These are phyloP conservation scores for Saturnispora galanensis DNA, from an alignment of 805 yeast species.

Conservation along the genomic window DNA sequence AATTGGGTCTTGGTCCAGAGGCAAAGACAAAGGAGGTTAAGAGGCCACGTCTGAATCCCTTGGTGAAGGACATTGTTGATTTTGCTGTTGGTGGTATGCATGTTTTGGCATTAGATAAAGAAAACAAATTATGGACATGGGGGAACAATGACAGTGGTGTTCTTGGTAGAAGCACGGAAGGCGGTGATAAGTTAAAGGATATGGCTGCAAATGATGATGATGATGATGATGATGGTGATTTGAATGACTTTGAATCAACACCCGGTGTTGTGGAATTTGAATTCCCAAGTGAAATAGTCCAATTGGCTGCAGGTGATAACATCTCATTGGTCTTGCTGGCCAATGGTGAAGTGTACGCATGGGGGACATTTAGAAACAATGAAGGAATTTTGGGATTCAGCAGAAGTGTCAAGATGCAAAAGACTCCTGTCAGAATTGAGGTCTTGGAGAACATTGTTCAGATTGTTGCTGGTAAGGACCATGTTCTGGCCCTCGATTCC, in stretches of 20 bases:
- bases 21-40: slow-evolving; percentile 88
- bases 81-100: slow-evolving; percentile 97
- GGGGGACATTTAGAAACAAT: slow-evolving; percentile 95
- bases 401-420: slow-evolving; percentile 54
- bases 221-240: slow-evolving; percentile 72
- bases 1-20: slow-evolving; percentile 93
- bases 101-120: slow-evolving; percentile 66
- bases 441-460: slow-evolving; percentile 64
- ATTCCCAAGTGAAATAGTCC: slow-evolving; percentile 59
- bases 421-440: slow-evolving; percentile 52
- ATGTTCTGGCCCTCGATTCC: slow-evolving; percentile 69
- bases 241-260: slow-evolving; percentile 82
- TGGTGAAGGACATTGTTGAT: slow-evolving; percentile 65
- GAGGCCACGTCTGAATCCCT: slow-evolving; percentile 86
- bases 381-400: slow-evolving; percentile 87
- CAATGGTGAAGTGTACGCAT: slow-evolving; percentile 85
- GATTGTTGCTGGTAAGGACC: slow-evolving; percentile 90
- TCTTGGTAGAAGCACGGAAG: slow-evolving; percentile 75
- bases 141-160: slow-evolving; percentile 93
- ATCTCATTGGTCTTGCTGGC: slow-evolving; percentile 70
- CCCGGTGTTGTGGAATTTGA: slow-evolving; percentile 63
- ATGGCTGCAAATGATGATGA: slow-evolving; percentile 50
- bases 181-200: slow-evolving; percentile 56
- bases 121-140: slow-evolving; percentile 93
- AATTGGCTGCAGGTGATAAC: slow-evolving; percentile 86